A percentile compares a stretch with the other conserved stretches of the same genome.
Conservation (phyloP, 2,329 filamentous ascomycete genomes). For the Hymenoscyphus occultus region DNA sequence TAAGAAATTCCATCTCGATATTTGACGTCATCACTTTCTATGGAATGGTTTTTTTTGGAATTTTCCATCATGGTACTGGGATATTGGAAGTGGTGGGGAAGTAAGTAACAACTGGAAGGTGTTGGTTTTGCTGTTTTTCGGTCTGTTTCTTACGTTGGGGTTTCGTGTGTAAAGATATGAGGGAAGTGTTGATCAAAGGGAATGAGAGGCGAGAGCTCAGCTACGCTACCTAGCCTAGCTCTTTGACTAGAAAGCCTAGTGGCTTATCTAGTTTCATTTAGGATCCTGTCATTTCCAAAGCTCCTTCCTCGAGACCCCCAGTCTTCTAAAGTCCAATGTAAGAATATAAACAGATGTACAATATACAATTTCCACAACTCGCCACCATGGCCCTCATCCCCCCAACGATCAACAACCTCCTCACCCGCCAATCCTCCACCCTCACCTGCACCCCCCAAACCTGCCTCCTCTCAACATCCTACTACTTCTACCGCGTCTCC, state of each 20-base stretch:
- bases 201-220: too few species aligned
- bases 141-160: too few species aligned
- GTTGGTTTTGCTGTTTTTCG: not conserved
- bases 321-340: not conserved
- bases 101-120: not conserved
- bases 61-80: not conserved
- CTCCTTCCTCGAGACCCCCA: not conserved
- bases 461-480: conserved; percentile 39
- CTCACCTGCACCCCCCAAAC: conserved; percentile 37
- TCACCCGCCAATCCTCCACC: conserved; percentile 7
- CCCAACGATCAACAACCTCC: conserved; percentile 11
- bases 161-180: too few species aligned
- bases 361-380: not conserved
- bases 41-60: not conserved
- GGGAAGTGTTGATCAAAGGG: too few species aligned
- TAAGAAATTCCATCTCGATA: not conserved
- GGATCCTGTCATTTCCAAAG: not conserved
- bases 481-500: conserved; percentile 53
- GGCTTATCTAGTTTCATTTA: too few species aligned
- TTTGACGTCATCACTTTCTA: not conserved
- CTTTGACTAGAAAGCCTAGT: too few species aligned
- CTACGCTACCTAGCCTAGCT: too few species aligned
- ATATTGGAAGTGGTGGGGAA: too few species aligned
- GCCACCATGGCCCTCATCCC: conserved; percentile 18
- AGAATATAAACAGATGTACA: not conserved